A percentile compares a stretch with the other conserved stretches of the same genome.
These are phyloP conservation scores for Phascolomyces articulosus DNA, from an alignment of 371 early-diverging fungal genomes.

Conservation along the genomic window DNA sequence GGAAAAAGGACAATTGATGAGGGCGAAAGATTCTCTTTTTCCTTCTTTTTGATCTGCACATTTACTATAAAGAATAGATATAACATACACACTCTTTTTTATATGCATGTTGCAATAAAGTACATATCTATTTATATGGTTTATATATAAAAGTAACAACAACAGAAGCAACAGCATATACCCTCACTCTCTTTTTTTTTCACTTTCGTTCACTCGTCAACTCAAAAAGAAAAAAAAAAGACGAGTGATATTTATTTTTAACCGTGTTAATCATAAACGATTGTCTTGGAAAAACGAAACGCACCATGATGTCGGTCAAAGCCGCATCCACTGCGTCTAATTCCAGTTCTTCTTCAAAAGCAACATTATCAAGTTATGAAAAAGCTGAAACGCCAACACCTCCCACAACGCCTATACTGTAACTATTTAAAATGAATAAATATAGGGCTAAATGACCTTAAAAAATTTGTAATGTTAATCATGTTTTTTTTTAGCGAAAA, in stretches of 20 bases:
- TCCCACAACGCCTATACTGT: background rate
- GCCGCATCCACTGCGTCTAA: background rate
- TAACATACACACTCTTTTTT: no score
- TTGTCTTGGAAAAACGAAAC: constrained; percentile 3
- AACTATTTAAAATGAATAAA: background rate
- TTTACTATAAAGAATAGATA: no score
- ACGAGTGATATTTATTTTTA: background rate
- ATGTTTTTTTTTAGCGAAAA: background rate
- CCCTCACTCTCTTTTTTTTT: no score
- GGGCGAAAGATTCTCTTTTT: no score
- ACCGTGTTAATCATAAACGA: background rate
- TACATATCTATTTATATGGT: no score
- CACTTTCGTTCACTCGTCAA: background rate
- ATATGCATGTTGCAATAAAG: no score
- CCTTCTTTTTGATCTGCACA: no score
- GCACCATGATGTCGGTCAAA: background rate
- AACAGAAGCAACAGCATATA: no score
- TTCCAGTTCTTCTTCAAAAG: background rate
- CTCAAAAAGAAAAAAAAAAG: background rate
- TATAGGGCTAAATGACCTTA: no score
- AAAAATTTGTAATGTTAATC: background rate
- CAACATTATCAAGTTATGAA: background rate
- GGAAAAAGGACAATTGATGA: no score
- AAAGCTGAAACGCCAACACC: background rate
- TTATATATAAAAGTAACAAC: no score